Percentiles rank a stretch among this genome's conserved stretches.
These are phyloP conservation scores for Tulasnella sp. DNA, from an alignment of 768 basidiomycete species.

Conservation along the genomic window DNA sequence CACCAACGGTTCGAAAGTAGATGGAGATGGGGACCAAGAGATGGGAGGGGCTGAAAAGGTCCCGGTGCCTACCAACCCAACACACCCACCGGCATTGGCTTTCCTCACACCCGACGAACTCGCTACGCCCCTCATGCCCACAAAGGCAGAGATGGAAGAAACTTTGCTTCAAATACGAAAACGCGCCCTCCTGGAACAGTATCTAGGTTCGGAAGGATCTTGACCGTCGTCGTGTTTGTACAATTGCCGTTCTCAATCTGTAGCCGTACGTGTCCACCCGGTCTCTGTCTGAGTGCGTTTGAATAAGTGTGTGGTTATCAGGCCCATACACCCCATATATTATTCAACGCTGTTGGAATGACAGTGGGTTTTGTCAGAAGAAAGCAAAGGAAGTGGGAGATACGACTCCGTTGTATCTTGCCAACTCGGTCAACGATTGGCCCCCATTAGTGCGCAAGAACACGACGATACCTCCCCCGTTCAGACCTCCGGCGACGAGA, in stretches of 20 bases:
- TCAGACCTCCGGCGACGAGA: conserved; percentile 18
- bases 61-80: conserved; percentile 30
- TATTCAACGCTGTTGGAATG: too few relatives aligned
- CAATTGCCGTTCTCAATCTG: too few relatives aligned
- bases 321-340: too few relatives aligned
- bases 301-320: too few relatives aligned
- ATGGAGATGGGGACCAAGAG: conserved; percentile 32
- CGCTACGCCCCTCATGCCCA: conserved; percentile 62
- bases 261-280: too few relatives aligned
- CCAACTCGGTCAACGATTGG: conserved; percentile 1
- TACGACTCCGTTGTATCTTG: conserved; percentile 1
- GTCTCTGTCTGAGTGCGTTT: too few relatives aligned
- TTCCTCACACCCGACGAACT: conserved; percentile 65
- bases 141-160: conserved; percentile 63
- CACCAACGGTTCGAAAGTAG: conserved; percentile 44
- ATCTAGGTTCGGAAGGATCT: conserved; percentile 36
- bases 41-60: conserved; percentile 16
- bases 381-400: conserved; percentile 1
- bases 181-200: conserved; percentile 70
- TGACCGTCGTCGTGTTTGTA: too few relatives aligned
- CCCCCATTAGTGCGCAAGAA: conserved; percentile 14
- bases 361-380: too few relatives aligned
- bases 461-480: conserved; percentile 18
- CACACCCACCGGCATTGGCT: conserved; percentile 32
- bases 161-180: conserved; percentile 67